These are phyloP conservation scores for Fusarium nelsonii DNA, from an alignment of 2,329 filamentous ascomycete genomes.

Conservation along the genomic window DNA sequence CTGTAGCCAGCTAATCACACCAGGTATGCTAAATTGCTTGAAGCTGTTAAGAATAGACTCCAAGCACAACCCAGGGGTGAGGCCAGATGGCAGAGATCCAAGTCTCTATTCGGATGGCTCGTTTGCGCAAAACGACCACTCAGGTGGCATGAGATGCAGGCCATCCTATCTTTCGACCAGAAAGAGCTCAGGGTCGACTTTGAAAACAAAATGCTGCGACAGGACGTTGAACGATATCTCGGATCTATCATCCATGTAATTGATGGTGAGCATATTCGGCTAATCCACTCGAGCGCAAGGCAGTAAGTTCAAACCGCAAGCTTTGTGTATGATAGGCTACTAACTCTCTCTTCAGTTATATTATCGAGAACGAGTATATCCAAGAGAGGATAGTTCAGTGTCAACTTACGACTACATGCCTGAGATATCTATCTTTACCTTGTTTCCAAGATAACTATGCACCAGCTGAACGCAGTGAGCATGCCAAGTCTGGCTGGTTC, in stretches of 20 bases:
- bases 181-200: neutral
- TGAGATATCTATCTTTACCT: neutral
- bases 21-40: constrained; percentile 6
- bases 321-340: rapidly evolving
- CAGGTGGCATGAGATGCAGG: constrained; percentile 14
- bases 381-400: neutral
- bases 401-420: neutral
- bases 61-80: rapidly evolving
- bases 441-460: neutral
- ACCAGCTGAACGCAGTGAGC: neutral
- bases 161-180: neutral
- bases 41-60: neutral
- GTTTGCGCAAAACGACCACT: constrained; percentile 8
- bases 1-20: rapidly evolving
- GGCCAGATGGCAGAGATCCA: neutral
- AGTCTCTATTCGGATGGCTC: constrained; percentile 1
- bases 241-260: constrained; percentile 14
- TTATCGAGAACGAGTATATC: neutral
- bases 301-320: neutral
- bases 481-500: neutral
- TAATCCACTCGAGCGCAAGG: constrained; percentile 1
- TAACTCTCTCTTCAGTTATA: neutral
- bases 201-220: neutral
- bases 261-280: neutral
- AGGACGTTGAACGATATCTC: constrained; percentile 7